phyloP scores from a whole-genome alignment of 352 stramenopile species.

The Globisporangium middletonii region DNA sequence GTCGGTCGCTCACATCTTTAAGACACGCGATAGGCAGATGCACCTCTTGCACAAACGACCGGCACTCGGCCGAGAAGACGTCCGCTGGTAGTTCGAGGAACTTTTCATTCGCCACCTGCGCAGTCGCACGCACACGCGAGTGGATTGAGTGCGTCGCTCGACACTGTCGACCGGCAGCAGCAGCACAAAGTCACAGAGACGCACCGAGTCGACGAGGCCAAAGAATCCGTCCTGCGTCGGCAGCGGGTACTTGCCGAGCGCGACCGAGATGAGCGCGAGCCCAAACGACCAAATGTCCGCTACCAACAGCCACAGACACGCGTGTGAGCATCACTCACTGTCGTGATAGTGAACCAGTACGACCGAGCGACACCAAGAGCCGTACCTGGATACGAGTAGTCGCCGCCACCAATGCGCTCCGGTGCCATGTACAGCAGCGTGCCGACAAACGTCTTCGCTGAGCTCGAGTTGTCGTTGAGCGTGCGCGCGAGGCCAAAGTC shows the following conservation, averaged over 20 bases:
- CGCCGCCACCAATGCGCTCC: conserved; percentile 88
- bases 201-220: conserved; percentile 73
- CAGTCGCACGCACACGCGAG: too few relatives aligned
- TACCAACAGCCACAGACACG: not conserved
- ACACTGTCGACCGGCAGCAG: not conserved
- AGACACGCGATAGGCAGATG: not conserved
- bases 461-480: conserved; percentile 62
- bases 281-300: conserved; percentile 86
- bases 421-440: conserved; percentile 94
- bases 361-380: not conserved
- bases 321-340: conserved; percentile 7
- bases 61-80: conserved; percentile 58
- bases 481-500: conserved; percentile 84
- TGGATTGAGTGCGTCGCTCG: not conserved
- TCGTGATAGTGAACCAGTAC: not conserved
- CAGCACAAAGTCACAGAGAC: not conserved
- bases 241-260: conserved; percentile 78
- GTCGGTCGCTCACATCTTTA: too few relatives aligned
- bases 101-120: conserved; percentile 73
- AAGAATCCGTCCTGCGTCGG: conserved; percentile 86
- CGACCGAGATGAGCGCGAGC: conserved; percentile 70
- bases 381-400: conserved; percentile 85
- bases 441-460: conserved; percentile 91
- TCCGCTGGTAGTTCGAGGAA: conserved; percentile 59
- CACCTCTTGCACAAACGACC: conserved; percentile 67